Conservation (phyloP, 225 moss, liverwort and hornwort species). For the Physcomitrium patens region DNA sequence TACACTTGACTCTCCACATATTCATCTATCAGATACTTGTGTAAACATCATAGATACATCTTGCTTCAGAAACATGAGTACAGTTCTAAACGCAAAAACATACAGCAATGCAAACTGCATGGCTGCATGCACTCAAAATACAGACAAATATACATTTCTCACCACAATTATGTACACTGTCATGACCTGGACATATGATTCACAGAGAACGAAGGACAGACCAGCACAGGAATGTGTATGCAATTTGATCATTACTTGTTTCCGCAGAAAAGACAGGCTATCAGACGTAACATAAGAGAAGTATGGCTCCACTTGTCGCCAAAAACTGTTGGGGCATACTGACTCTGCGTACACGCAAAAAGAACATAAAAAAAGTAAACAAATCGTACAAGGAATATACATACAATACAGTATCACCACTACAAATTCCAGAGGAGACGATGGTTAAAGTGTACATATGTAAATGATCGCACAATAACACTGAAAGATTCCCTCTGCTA, state of each 20-base stretch:
- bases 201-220: not conserved
- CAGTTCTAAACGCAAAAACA: not conserved
- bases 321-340: slow-evolving; percentile 55
- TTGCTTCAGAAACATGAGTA: not conserved
- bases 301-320: slow-evolving; percentile 69
- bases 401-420: not conserved
- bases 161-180: not conserved
- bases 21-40: not conserved
- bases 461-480: too few relatives aligned
- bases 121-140: not conserved
- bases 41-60: not conserved
- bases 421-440: too few relatives aligned
- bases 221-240: not conserved
- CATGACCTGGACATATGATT: not conserved
- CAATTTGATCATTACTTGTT: slow-evolving; percentile 43
- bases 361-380: slow-evolving; percentile 7
- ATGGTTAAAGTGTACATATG: too few relatives aligned
- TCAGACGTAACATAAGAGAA: slow-evolving; percentile 59
- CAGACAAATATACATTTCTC: not conserved
- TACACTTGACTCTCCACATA: not conserved
- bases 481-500: too few relatives aligned
- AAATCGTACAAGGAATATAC: not conserved
- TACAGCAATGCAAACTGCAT: not conserved
- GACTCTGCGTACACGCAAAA: slow-evolving; percentile 39
- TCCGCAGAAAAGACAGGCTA: slow-evolving; percentile 50